A percentile compares a stretch with the other conserved stretches of the same genome.
These are phyloP conservation scores for Penicillium alfredii DNA, from an alignment of 495 filamentous ascomycete genomes.

Conservation along the genomic window DNA sequence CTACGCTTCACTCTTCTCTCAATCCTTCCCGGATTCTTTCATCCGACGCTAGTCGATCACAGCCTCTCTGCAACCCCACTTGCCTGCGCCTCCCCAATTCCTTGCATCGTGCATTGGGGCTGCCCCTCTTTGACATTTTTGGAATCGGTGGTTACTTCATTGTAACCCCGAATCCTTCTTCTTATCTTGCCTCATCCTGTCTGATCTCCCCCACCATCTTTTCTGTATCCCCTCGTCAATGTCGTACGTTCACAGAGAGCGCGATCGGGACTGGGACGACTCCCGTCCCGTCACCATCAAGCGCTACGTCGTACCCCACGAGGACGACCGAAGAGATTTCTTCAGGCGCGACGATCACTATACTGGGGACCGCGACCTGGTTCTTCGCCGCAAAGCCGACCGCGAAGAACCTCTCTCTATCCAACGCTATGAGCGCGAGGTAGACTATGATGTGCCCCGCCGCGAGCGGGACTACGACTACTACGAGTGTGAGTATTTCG, in stretches of 20 bases:
- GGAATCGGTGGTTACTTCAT: too few species aligned
- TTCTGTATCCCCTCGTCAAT: slow-evolving; percentile 19
- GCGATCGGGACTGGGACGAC: slow-evolving; percentile 41
- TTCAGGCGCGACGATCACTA: slow-evolving; percentile 33
- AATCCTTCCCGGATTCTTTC: not conserved
- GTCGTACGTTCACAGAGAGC: slow-evolving; percentile 43
- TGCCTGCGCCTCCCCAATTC: slow-evolving; percentile 21
- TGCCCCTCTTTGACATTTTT: slow-evolving; percentile 8
- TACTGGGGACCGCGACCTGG: slow-evolving; percentile 38
- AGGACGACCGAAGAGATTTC: slow-evolving; percentile 41
- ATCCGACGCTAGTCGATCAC: slow-evolving; percentile 19
- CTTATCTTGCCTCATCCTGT: slow-evolving; percentile 4
- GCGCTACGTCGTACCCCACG: slow-evolving; percentile 44
- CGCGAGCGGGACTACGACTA: slow-evolving; percentile 45
- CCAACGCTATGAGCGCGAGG: slow-evolving; percentile 40
- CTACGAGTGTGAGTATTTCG: slow-evolving; percentile 47
- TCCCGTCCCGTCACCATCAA: slow-evolving; percentile 41
- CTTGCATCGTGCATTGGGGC: slow-evolving; percentile 14
- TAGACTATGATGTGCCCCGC: slow-evolving; percentile 36
- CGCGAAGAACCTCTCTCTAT: slow-evolving; percentile 36
- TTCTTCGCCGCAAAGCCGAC: slow-evolving; percentile 45
- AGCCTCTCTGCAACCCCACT: slow-evolving; percentile 19
- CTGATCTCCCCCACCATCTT: slow-evolving; percentile 1
- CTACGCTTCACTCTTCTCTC: not conserved
- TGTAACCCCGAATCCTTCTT: not conserved